A percentile compares a stretch with the other conserved stretches of the same genome.
These are phyloP conservation scores for Iberis pinnata DNA, from an alignment of 345 rosid genomes.

Conservation along the genomic window DNA sequence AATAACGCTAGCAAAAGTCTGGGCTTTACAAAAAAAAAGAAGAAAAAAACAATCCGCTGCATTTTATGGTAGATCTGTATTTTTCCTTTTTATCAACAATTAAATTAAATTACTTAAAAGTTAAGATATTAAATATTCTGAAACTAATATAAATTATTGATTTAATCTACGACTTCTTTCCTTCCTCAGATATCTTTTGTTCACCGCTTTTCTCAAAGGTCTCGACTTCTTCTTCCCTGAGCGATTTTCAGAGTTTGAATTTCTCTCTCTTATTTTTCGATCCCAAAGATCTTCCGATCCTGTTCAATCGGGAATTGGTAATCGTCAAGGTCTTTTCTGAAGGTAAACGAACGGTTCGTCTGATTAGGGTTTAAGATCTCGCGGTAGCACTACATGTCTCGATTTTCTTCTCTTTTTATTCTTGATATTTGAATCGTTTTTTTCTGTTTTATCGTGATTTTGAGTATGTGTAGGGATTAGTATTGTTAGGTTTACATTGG, in stretches of 20 bases:
- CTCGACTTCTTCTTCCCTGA: constrained; percentile 17
- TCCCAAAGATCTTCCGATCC: constrained; percentile 18
- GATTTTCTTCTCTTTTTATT: neutral
- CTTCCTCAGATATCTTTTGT: constrained; percentile 3
- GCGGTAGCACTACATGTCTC: neutral
- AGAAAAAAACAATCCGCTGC: no score
- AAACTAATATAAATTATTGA: no score
- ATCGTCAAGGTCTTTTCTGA: neutral
- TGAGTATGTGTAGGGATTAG: constrained; percentile 11
- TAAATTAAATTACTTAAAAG: no score
- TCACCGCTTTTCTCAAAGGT: constrained; percentile 26
- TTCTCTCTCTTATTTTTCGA: constrained; percentile 8
- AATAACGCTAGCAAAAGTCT: no score
- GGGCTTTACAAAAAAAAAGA: no score
- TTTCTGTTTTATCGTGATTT: neutral
- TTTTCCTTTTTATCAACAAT: no score
- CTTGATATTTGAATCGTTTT: neutral
- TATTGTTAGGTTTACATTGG: constrained; percentile 25
- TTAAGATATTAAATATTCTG: no score
- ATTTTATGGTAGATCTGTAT: no score
- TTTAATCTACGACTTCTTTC: no score
- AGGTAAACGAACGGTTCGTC: constrained; percentile 3
- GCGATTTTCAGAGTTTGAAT: constrained; percentile 9
- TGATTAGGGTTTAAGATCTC: constrained; percentile 32
- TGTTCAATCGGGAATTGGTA: constrained; percentile 5